phyloP scores from a whole-genome alignment of 805 yeast species.

The Cyberlindnera maritima region DNA sequence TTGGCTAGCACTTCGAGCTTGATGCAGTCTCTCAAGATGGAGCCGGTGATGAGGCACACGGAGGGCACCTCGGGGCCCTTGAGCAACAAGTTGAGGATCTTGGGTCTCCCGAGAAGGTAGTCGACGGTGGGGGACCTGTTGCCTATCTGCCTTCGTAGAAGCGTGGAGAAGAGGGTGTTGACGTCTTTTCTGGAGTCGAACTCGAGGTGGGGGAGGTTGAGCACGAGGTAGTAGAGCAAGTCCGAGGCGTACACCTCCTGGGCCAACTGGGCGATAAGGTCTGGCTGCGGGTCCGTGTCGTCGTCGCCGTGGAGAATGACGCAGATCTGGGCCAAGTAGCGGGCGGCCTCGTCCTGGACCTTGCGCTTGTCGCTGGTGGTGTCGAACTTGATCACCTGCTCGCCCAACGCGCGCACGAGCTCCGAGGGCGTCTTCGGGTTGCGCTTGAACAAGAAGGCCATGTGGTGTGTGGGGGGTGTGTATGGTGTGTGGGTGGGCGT shows the following conservation, averaged over 20 bases:
- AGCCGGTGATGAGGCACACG: constrained; percentile 69
- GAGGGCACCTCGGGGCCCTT: constrained; percentile 74
- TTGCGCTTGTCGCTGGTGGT: constrained; percentile 35
- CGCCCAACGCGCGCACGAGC: constrained; percentile 70
- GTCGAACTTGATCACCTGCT: constrained; percentile 59
- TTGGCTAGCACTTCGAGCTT: constrained; percentile 70
- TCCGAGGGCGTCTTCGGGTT: constrained; percentile 90
- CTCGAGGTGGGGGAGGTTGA: constrained; percentile 63
- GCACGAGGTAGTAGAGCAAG: constrained; percentile 57
- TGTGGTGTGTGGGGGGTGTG: constrained; percentile 1
- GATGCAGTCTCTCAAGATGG: constrained; percentile 80
- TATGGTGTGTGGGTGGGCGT: not conserved
- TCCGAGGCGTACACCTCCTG: constrained; percentile 77
- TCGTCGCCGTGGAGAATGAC: constrained; percentile 69
- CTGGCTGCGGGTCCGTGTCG: constrained; percentile 52
- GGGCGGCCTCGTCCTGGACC: constrained; percentile 70
- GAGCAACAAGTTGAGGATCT: constrained; percentile 58
- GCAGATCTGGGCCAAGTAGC: constrained; percentile 62
- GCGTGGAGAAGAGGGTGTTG: constrained; percentile 63
- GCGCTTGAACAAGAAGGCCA: constrained; percentile 79
- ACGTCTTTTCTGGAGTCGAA: constrained; percentile 91
- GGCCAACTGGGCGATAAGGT: constrained; percentile 61
- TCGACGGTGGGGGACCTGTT: constrained; percentile 84
- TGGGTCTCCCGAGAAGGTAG: constrained; percentile 66
- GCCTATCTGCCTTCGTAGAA: constrained; percentile 76